Base-by-base conservation (phyloP, 257 asterid genomes). In the Apocynum venetum region DNA sequence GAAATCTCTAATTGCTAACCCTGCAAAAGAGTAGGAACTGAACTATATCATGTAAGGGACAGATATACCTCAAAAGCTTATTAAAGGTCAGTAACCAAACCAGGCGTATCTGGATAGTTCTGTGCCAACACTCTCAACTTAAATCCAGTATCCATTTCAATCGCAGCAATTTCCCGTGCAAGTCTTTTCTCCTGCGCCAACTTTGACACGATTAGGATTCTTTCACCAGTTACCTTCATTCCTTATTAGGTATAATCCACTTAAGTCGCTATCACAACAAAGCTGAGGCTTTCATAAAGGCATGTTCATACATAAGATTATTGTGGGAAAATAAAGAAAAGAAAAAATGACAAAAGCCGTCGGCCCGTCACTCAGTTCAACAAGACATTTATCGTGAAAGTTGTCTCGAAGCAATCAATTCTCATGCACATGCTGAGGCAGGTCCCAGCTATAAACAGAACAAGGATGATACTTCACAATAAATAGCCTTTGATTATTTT, bases 41-140 rank as follows among this genome's bases (percentile, higher is more conserved):
- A 40, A 75, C 49, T 13, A 35, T 47, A 51, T 31, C 48, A 69
- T 63, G 73, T 51, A 8, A 46, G 15, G 19, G 40, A 47, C 35
- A 61, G 36, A 48, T 19, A n/a, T 51, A 17, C 35, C 49, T 57
- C 46, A 63, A 38, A 59, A 41, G 83, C 31, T 15, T 55, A 60
- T 76, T 0, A 60, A 46, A 82, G 31, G 31, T 51, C 35, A 65
- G 78, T 36, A 46, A 35, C 25, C 43, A 60, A 85, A 91, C 98
- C 97, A 47, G 98, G 98, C 3, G 99, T 96, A 67, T 96, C 92
- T 40, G 99, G 99, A 80, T 95, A 95, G 69, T 95, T 95, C 86
- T 96, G 99, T 48, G 96, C 98, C 84, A 93, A 76, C 76, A 96
- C 88, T 86, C 97, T 82, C 88, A 93, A 82, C 81, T 93, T 96